A percentile compares a stretch with the other conserved stretches of the same genome.
phyloP scores from a whole-genome alignment of 2,329 filamentous ascomycete species.

The Sporothrix pallida region DNA sequence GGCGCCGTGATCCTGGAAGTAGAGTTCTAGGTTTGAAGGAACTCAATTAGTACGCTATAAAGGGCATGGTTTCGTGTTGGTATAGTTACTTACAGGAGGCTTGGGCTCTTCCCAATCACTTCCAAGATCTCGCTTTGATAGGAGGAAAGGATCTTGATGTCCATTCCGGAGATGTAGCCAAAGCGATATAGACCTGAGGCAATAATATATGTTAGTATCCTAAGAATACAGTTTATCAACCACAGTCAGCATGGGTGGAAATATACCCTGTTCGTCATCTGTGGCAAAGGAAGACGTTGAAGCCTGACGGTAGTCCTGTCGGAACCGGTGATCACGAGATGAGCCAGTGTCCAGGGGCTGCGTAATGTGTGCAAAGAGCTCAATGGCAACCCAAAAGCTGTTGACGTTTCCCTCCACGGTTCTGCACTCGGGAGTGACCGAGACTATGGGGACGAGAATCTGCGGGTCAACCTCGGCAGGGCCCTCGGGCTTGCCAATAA shows the following conservation, averaged over 20 bases:
- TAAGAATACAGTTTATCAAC: not conserved
- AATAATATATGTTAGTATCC: not conserved
- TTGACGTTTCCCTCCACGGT: conserved; percentile 30
- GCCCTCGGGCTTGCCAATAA: not conserved
- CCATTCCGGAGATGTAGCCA: conserved; percentile 57
- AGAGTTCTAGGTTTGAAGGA: conserved; percentile 37
- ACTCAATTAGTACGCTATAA: not conserved
- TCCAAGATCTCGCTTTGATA: conserved; percentile 52
- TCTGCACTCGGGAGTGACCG: conserved; percentile 37
- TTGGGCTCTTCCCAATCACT: conserved; percentile 53
- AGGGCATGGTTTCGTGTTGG: too few relatives aligned
- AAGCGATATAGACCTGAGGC: conserved; percentile 46
- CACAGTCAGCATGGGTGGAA: not conserved
- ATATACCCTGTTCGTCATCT: conserved; percentile 29
- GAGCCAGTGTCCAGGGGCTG: conserved; percentile 27
- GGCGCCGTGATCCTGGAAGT: conserved; percentile 50
- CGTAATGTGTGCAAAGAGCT: conserved; percentile 51
- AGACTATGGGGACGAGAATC: conserved; percentile 36
- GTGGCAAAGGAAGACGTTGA: conserved; percentile 6
- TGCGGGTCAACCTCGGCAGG: conserved; percentile 23
- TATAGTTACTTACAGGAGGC: conserved; percentile 47
- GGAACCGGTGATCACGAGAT: conserved; percentile 3
- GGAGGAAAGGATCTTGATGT: conserved; percentile 53
- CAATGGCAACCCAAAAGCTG: conserved; percentile 51
- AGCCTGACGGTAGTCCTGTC: conserved; percentile 21